Percentiles rank a stretch among this genome's conserved stretches.
phyloP scores from a whole-genome alignment of 2,329 filamentous ascomycete species.

The Coniochaeta prunicola region DNA sequence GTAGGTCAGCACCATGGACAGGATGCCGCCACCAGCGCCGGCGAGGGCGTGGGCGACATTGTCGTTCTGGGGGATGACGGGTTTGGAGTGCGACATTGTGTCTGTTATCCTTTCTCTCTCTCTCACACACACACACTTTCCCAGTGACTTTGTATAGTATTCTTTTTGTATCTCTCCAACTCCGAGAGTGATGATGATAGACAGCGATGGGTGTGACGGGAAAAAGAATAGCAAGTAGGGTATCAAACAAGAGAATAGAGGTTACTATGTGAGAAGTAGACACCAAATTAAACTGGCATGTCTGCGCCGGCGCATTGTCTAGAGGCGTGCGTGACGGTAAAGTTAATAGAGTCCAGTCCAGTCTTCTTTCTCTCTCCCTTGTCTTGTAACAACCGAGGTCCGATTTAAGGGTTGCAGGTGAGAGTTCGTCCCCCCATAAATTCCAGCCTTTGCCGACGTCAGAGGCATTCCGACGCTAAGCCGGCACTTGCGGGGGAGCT shows the following conservation, averaged over 20 bases:
- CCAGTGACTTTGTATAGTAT: too few relatives aligned
- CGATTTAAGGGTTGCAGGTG: background rate
- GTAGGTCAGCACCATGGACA: slow-evolving; percentile 94
- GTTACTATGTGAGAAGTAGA: background rate
- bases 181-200: too few relatives aligned
- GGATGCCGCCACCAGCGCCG: slow-evolving; percentile 84
- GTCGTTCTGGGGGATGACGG: slow-evolving; percentile 77
- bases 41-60: slow-evolving; percentile 94
- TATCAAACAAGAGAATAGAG: background rate
- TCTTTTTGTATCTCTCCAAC: too few relatives aligned
- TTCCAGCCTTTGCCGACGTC: background rate
- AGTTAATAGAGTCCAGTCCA: background rate
- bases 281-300: background rate
- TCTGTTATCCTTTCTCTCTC: too few relatives aligned
- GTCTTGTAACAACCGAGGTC: background rate
- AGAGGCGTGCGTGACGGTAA: background rate
- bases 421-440: background rate
- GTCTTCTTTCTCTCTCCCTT: background rate
- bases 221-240: background rate
- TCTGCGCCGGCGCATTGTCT: background rate
- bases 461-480: background rate
- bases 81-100: slow-evolving; percentile 37
- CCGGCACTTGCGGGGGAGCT: background rate
- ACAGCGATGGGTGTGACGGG: too few relatives aligned
- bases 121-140: too few relatives aligned